Base-by-base conservation (phyloP, 2,329 filamentous ascomycete genomes). In the Aspergillus sp. region DNA sequence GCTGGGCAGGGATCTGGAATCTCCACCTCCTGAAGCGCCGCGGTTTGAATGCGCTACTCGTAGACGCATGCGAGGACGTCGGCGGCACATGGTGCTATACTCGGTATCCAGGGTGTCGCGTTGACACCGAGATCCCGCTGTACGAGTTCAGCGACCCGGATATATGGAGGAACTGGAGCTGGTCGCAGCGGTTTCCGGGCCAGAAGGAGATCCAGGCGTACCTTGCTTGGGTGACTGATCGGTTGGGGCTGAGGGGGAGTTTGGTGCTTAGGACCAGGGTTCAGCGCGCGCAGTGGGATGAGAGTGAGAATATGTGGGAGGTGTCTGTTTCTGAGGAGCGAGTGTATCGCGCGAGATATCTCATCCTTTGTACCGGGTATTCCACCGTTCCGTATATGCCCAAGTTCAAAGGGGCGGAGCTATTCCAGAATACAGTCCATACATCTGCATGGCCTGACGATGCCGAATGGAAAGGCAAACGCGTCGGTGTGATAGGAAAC, bases 71-170 rank as follows among this genome's bases (percentile, higher is more conserved):
- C 42, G n/a, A 45, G 2, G 51, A 47, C 5, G 18, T 47, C 51
- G 42, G 51, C 18, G 51, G 51, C 11, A 30, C 32, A 3, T 53
- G 51, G 51, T 53, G 42, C 42, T 47, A 47, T 12, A 53, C 30
- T 4, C 51, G 32, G 8, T 45, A 53, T 3, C 51, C 51, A 13
- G 51, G 42, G 4, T 38, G 30, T n/a, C 42, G 42, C 4, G 51
- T 53, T 4, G 51, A 53, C 32, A 53, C 42, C 3, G 32, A 38
- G 18, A 39, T 53, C 15, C 51, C 51, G 4, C 32, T 47, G 17
- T 47, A 53, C 42, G 51, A 47, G 42, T 53, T 53, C 42, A 30
- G 15, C 20, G 51, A 47, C 3, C 51, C 51, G 5, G 42, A 39
- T 6, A n/a, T 53, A 9, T 53, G 51, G 51, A 12, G 17, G 9